A percentile compares a stretch with the other conserved stretches of the same genome.
phyloP scores from a whole-genome alignment of 768 basidiomycete genomes.

The Panaeolus papilionaceus region DNA sequence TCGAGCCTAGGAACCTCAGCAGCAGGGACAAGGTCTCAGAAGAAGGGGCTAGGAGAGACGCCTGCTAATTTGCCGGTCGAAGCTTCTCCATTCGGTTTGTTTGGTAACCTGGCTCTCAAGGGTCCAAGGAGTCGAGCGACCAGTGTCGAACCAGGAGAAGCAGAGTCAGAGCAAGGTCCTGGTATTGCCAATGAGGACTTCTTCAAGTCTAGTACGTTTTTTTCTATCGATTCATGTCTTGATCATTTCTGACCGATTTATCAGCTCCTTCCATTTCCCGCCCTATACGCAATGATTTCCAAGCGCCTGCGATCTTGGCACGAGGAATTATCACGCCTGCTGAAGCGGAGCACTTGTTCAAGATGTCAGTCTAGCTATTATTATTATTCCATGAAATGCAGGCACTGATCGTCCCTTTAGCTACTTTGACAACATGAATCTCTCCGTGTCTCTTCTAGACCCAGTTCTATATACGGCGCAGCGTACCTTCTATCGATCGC shows the following conservation, averaged over 20 bases:
- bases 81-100: conserved; percentile 76
- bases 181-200: conserved; percentile 75
- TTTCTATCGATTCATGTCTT: conserved; percentile 4
- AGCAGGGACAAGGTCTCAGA: conserved; percentile 34
- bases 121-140: conserved; percentile 41
- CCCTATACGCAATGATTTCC: conserved; percentile 40
- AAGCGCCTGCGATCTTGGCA: conserved; percentile 68
- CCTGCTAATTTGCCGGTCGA: conserved; percentile 64
- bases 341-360: conserved; percentile 77
- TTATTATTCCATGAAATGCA: background rate
- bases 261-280: conserved; percentile 49
- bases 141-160: conserved; percentile 47
- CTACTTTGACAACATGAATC: conserved; percentile 81
- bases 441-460: conserved; percentile 80
- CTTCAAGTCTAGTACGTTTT: conserved; percentile 64
- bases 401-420: conserved; percentile 40
- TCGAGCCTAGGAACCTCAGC: conserved; percentile 48
- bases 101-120: conserved; percentile 67
- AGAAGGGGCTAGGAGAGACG: conserved; percentile 49
- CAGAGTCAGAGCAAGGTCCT: conserved; percentile 49
- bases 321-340: conserved; percentile 64
- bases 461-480: conserved; percentile 86
- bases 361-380: conserved; percentile 53
- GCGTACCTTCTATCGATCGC: conserved; percentile 79
- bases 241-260: conserved; percentile 16